Evolutionary conservation across 176 grass and related monocot genomes (phyloP).

Genomic region (Hordeum marinum): DNA sequence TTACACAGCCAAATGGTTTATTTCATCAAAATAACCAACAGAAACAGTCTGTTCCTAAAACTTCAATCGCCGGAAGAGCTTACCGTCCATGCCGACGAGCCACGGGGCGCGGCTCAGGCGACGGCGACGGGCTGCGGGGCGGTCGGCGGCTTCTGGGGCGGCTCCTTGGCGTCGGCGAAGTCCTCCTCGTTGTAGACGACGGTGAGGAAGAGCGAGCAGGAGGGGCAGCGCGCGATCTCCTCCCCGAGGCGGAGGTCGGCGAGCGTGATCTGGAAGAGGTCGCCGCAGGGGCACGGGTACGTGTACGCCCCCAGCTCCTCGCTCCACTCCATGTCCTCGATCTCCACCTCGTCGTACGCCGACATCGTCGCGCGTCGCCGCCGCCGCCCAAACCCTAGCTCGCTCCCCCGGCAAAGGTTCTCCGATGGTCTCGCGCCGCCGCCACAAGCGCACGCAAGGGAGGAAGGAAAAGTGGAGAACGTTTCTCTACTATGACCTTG

Average conservation of each 20-base stretch:
- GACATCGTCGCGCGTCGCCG: slow-evolving; percentile 29
- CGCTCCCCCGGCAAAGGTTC: not conserved
- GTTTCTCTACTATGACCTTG: not conserved
- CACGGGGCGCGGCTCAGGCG: slow-evolving; percentile 30
- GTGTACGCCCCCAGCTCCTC: slow-evolving; percentile 74
- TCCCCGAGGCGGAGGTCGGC: slow-evolving; percentile 87
- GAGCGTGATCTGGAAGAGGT: slow-evolving; percentile 90
- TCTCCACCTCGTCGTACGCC: slow-evolving; percentile 99
- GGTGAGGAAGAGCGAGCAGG: slow-evolving; percentile 93
- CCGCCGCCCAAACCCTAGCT: slow-evolving; percentile 27
- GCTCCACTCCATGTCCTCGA: slow-evolving; percentile 99
- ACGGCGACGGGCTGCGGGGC: slow-evolving; percentile 49
- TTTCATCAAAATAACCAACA: too few relatives aligned
- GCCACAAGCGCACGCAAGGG: not conserved
- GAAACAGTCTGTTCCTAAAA: not conserved
- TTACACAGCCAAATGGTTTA: not conserved
- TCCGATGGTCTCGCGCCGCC: slow-evolving; percentile 20
- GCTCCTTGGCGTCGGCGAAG: slow-evolving; percentile 57
- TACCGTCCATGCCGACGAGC: slow-evolving; percentile 5
- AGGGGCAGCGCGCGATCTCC: slow-evolving; percentile 92
- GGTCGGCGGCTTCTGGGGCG: slow-evolving; percentile 39
- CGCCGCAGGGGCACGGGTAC: slow-evolving; percentile 96
- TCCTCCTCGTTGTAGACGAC: slow-evolving; percentile 95
- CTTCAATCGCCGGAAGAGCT: not conserved
- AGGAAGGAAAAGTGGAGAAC: not conserved